Percentiles rank a stretch among this genome's conserved stretches.
phyloP scores from a whole-genome alignment of 2,329 filamentous ascomycete genomes.

The Fusarium lateritium region DNA sequence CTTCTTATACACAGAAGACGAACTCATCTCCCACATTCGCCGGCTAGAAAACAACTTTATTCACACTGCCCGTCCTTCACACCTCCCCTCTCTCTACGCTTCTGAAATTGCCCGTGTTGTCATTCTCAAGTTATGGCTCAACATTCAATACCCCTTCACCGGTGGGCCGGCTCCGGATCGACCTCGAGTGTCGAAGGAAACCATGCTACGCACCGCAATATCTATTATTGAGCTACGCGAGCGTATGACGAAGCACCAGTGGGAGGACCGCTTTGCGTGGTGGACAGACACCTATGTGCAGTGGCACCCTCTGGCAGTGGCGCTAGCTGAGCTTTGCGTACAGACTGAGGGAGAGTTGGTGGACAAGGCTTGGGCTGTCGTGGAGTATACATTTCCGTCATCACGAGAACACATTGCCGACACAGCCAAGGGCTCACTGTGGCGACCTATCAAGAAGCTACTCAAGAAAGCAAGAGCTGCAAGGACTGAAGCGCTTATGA shows the following conservation, averaged over 20 bases:
- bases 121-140: constrained; percentile 64
- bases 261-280: constrained; percentile 60
- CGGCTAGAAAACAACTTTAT: constrained; percentile 59
- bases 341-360: constrained; percentile 62
- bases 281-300: constrained; percentile 67
- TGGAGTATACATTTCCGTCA: constrained; percentile 61
- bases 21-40: constrained; percentile 58
- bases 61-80: constrained; percentile 51
- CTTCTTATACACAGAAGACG: constrained; percentile 54
- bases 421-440: constrained; percentile 64
- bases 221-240: constrained; percentile 62
- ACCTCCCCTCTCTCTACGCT: constrained; percentile 56
- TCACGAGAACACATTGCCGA: constrained; percentile 65
- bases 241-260: constrained; percentile 52
- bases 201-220: constrained; percentile 63
- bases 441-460: constrained; percentile 68
- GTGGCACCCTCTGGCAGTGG: constrained; percentile 69
- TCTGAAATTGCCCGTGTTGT: constrained; percentile 59
- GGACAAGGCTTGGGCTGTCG: constrained; percentile 64
- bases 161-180: constrained; percentile 48
- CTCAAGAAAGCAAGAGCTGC: constrained; percentile 64
- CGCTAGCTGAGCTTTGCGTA: constrained; percentile 66
- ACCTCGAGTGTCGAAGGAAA: constrained; percentile 56
- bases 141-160: constrained; percentile 62
- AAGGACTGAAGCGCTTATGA: constrained; percentile 52